Conservation (phyloP, 2,329 filamentous ascomycete genomes). For the Cladophialophora chaetospira region DNA sequence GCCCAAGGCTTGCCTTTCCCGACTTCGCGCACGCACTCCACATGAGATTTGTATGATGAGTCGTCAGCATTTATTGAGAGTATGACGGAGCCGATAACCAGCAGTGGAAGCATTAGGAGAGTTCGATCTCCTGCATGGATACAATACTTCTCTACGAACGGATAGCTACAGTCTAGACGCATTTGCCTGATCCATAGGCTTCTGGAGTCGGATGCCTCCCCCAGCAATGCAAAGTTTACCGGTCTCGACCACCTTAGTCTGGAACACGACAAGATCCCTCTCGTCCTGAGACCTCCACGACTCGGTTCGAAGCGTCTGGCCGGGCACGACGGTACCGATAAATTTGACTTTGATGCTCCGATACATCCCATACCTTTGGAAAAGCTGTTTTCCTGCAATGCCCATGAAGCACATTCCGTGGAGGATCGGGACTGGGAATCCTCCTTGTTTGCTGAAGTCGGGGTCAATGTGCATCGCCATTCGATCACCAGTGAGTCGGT, state of each 20-base stretch:
- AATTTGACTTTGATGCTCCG: slow-evolving; percentile 92
- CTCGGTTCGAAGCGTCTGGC: slow-evolving; percentile 80
- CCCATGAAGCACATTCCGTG: slow-evolving; percentile 95
- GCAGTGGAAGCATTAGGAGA: too few relatives aligned
- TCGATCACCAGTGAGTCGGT: slow-evolving; percentile 89
- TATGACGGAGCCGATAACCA: too few relatives aligned
- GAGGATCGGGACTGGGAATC: slow-evolving; percentile 89
- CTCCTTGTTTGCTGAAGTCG: slow-evolving; percentile 86
- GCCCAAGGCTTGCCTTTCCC: too few relatives aligned
- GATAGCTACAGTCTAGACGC: too few relatives aligned
- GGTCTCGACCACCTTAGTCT: slow-evolving; percentile 86
- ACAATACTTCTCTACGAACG: too few relatives aligned
- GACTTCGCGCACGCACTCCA: too few relatives aligned
- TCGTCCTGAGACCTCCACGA: slow-evolving; percentile 77
- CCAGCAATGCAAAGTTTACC: slow-evolving; percentile 83
- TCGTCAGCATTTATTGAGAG: too few relatives aligned
- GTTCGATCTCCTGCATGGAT: too few relatives aligned
- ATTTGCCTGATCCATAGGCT: too few relatives aligned
- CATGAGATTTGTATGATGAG: too few relatives aligned
- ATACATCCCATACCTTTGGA: slow-evolving; percentile 76
- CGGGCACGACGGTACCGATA: slow-evolving; percentile 73
- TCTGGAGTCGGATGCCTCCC: slow-evolving; percentile 70
- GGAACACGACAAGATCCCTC: slow-evolving; percentile 74
- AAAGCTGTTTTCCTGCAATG: slow-evolving; percentile 84
- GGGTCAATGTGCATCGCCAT: slow-evolving; percentile 97